Evolutionary conservation across 2,329 filamentous ascomycete species (phyloP), one percentile per base, ranked within the genome.

Genomic region (Sporothrix variecibatus): DNA sequence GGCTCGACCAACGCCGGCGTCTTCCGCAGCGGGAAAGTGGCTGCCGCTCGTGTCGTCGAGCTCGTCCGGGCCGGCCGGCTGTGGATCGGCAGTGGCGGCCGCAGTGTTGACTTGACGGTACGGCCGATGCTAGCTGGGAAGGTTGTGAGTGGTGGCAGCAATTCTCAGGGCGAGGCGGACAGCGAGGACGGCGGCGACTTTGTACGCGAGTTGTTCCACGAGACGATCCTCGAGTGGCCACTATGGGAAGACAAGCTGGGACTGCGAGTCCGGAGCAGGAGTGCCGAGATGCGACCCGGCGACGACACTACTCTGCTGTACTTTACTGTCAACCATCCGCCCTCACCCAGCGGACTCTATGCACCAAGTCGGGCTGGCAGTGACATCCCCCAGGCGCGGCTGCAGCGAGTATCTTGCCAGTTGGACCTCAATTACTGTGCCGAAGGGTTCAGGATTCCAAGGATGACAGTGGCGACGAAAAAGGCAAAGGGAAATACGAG

Each of bases 21-120:
- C 26, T 31, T 73, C 23, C 64, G 74, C 9, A 74, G 58, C 9
- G 20, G 49, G 2, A 26, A 12, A 1, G 75, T 75, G 0, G 34
- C 76, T 1, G 76, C 76, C 6, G 71, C 64, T 1, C 74, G 75
- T 7, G 76, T 77, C 1, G 74, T 73, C 1, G 67, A 75, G 38
- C 75, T 77, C 0, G 73, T 76, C n/a, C 74, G 72, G 1, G 72
- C 73, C 2, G 76, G 76, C 46, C 74, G 73, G 3, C 60, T 77
- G 3, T 77, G 76, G 75, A 40, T 76, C 28, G 73, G 72, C 58
- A 43, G 56, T 15, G 53, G 62, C 38, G 76, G 76, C 1, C 69
- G 72, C 43, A 64, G 72, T 4, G 70, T 76, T 3, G 71, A 51
- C 12, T 64, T 76, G 23, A 65, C 72, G 0, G 72, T 76, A 7